Conservation (phyloP, 2,329 filamentous ascomycete species). For the Colletotrichum sp. region DNA sequence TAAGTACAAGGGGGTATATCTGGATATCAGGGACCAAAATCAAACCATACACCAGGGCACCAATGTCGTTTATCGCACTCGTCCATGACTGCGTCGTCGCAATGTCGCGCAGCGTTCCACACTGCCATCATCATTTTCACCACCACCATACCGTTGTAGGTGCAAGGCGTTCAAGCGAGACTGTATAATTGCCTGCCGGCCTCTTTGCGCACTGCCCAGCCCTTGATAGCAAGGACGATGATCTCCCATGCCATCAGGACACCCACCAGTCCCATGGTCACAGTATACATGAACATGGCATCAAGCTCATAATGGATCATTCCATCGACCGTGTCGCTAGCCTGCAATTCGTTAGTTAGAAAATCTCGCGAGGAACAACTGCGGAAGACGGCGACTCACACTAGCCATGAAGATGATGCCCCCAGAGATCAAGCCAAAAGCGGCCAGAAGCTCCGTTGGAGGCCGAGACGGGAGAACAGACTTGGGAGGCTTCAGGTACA, state of each 20-base stretch:
- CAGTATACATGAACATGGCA: constrained; percentile 92
- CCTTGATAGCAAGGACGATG: constrained; percentile 80
- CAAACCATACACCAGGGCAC: background rate
- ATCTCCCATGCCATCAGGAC: constrained; percentile 88
- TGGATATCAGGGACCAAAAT: background rate
- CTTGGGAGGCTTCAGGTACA: constrained; percentile 81
- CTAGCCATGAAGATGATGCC: constrained; percentile 94
- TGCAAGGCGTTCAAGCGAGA: background rate
- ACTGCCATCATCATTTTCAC: background rate
- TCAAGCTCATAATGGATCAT: constrained; percentile 81
- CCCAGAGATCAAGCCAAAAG: constrained; percentile 87
- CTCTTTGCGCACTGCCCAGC: constrained; percentile 73
- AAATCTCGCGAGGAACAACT: background rate
- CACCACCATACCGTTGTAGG: background rate
- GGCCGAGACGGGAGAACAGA: constrained; percentile 84
- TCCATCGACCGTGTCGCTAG: constrained; percentile 73
- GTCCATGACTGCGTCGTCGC: background rate
- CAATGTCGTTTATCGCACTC: background rate
- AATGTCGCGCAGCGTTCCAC: background rate
- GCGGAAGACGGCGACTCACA: constrained; percentile 53
- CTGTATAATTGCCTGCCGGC: constrained; percentile 7
- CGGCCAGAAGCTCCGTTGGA: constrained; percentile 85
- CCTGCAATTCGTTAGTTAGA: background rate
- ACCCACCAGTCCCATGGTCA: constrained; percentile 82
- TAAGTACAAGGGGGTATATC: constrained; percentile 13